Evolutionary conservation across 306 rosid species (phyloP).

Genomic region (Leucaena leucocephala): DNA sequence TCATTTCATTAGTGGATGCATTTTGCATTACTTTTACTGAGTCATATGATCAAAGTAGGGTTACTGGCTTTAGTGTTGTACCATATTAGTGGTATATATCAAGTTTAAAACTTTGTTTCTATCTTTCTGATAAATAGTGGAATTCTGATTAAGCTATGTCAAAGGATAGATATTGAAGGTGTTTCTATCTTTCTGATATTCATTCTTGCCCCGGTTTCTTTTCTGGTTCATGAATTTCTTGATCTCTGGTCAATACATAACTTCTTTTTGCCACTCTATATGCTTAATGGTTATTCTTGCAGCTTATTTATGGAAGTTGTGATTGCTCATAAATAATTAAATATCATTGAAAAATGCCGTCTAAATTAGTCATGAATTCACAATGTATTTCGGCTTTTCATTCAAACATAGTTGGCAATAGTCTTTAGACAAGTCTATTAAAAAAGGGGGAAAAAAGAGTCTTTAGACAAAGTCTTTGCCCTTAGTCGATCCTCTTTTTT

Average conservation of each 20-base stretch:
- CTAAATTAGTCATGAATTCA: background rate
- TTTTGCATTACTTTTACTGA: slow-evolving; percentile 33
- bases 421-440: too few species aligned
- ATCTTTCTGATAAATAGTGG: slow-evolving; percentile 10
- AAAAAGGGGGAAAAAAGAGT: background rate
- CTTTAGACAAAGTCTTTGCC: background rate
- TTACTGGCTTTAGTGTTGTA: slow-evolving; percentile 42
- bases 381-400: background rate
- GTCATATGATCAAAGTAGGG: slow-evolving; percentile 33
- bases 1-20: slow-evolving; percentile 30
- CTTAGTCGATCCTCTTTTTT: background rate
- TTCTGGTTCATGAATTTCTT: slow-evolving; percentile 23
- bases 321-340: background rate
- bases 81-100: slow-evolving; percentile 40
- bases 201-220: slow-evolving; percentile 2
- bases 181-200: background rate
- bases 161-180: slow-evolving; percentile 19
- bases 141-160: slow-evolving; percentile 18
- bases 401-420: background rate
- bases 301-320: background rate
- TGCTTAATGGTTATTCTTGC: background rate
- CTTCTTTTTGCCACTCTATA: background rate
- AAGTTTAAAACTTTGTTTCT: slow-evolving; percentile 37
- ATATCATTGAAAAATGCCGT: background rate
- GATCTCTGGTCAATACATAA: background rate